These are phyloP conservation scores for Schizosaccharomyces osmophilus DNA, from an alignment of 805 yeast species.

Conservation along the genomic window DNA sequence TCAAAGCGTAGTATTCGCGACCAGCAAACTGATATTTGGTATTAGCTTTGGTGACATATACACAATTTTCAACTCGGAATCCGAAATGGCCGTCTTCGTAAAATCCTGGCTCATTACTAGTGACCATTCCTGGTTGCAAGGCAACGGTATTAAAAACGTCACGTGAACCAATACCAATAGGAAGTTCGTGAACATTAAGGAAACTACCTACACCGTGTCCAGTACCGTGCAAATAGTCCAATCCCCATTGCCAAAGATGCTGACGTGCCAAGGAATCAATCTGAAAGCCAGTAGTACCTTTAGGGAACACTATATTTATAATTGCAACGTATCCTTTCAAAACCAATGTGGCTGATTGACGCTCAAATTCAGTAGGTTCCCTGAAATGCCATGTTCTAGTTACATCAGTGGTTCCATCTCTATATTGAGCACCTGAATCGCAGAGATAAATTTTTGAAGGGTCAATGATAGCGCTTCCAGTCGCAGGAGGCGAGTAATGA, in stretches of 20 bases:
- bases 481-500: slow-evolving; percentile 42
- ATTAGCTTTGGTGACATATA: slow-evolving; percentile 26
- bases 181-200: slow-evolving; percentile 84
- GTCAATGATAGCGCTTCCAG: slow-evolving; percentile 34
- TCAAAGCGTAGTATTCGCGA: slow-evolving; percentile 39
- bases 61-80: slow-evolving; percentile 65
- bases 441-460: slow-evolving; percentile 45
- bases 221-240: slow-evolving; percentile 81
- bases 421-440: slow-evolving; percentile 67
- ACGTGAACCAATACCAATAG: slow-evolving; percentile 50
- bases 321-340: slow-evolving; percentile 78
- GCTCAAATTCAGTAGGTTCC: slow-evolving; percentile 31
- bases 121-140: slow-evolving; percentile 37
- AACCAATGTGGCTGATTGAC: slow-evolving; percentile 54
- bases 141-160: slow-evolving; percentile 25
- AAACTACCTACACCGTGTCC: slow-evolving; percentile 94
- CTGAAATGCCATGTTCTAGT: slow-evolving; percentile 65
- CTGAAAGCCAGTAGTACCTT: slow-evolving; percentile 45
- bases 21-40: slow-evolving; percentile 27
- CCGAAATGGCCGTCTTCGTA: slow-evolving; percentile 82
- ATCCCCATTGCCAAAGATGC: slow-evolving; percentile 55
- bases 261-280: slow-evolving; percentile 69
- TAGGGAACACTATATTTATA: slow-evolving; percentile 57
- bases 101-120: slow-evolving; percentile 86
- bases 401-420: slow-evolving; percentile 86